Evolutionary conservation across 75 land plant genomes (phyloP).

Genomic region (Sequoiadendron giganteum): DNA sequence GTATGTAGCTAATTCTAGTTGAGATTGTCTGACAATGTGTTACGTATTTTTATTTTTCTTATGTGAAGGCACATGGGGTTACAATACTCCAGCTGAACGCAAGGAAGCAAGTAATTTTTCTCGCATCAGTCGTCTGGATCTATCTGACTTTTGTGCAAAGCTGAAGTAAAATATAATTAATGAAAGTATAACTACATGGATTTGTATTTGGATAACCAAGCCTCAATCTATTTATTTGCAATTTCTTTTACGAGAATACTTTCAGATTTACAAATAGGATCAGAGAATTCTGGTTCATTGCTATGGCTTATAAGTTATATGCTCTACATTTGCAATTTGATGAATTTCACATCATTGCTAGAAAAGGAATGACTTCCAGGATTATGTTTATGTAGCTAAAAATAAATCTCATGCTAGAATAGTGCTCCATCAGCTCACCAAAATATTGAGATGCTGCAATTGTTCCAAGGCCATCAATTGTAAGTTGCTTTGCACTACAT

Average conservation of each 20-base stretch:
- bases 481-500: neutral
- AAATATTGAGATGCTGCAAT: neutral
- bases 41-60: neutral
- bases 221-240: neutral
- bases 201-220: neutral
- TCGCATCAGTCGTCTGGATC: conserved; percentile 70
- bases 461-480: neutral
- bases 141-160: conserved; percentile 82
- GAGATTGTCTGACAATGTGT: neutral
- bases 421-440: neutral
- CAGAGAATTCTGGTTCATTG: neutral
- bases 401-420: neutral
- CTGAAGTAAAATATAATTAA: conserved; percentile 49
- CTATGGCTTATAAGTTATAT: neutral
- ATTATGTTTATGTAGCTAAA: neutral
- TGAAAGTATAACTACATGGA: neutral
- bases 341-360: neutral
- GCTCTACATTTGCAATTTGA: neutral
- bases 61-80: conserved; percentile 89
- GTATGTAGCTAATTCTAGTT: conserved; percentile 1
- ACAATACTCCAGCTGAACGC: conserved; percentile 84
- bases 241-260: neutral
- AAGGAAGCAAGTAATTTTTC: conserved; percentile 63
- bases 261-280: neutral
- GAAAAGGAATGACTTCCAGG: neutral